Percentiles rank a stretch among this genome's conserved stretches.
Evolutionary conservation across 1,284 basidiomycete species (phyloP).

Genomic region (Moesziomyces globuligerus): DNA sequence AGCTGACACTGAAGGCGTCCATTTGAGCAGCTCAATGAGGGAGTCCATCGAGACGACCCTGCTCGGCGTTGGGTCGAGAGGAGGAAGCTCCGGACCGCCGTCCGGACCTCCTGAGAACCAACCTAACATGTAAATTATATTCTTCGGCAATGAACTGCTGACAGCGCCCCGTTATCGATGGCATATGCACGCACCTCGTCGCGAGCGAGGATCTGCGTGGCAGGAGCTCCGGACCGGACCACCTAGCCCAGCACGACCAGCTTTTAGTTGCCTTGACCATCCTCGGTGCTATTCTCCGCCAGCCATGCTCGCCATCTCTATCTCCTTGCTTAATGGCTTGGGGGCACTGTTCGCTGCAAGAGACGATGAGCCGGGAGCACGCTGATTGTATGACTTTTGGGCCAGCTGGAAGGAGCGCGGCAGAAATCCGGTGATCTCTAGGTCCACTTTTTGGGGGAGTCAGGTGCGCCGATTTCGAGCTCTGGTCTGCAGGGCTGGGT

Average conservation of each 20-base stretch:
- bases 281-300: too few species aligned
- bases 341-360: not conserved
- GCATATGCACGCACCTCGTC: slow-evolving; percentile 1
- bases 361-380: too few species aligned
- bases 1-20: not conserved
- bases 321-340: too few species aligned
- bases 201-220: not conserved
- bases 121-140: not conserved
- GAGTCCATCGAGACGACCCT: too few species aligned
- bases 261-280: too few species aligned
- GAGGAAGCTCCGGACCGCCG: not conserved
- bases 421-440: not conserved
- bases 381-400: too few species aligned
- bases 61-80: too few species aligned
- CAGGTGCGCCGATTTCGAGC: not conserved
- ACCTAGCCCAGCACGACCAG: not conserved
- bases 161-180: slow-evolving; percentile 10
- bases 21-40: too few species aligned
- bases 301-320: too few species aligned
- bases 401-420: not conserved
- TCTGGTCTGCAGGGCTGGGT: not conserved
- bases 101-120: not conserved
- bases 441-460: not conserved
- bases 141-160: not conserved
- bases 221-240: slow-evolving; percentile 35